Conservation (phyloP, 2,329 filamentous ascomycete genomes). For the Gnomoniopsis smithogilvyi region DNA sequence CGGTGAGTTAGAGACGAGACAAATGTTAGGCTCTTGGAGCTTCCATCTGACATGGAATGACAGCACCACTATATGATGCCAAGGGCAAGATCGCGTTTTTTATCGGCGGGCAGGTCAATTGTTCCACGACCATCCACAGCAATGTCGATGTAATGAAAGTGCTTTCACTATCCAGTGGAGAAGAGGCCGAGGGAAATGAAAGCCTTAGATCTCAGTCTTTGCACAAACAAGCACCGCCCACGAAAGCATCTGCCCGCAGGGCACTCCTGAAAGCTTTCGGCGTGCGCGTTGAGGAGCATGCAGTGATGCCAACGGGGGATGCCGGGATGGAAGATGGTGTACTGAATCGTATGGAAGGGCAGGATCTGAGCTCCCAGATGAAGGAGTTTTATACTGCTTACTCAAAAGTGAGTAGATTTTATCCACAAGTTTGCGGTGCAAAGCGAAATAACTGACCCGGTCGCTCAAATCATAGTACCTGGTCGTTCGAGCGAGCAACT, state of each 20-base stretch:
- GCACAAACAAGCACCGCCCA: not conserved
- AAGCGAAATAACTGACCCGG: not conserved
- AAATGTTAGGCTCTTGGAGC: not conserved
- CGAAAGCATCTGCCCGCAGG: slow-evolving; percentile 7
- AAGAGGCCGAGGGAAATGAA: not conserved
- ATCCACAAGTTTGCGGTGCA: not conserved
- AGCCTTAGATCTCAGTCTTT: not conserved
- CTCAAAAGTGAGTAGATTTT: slow-evolving; percentile 20
- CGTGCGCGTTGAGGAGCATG: not conserved
- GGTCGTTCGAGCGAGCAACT: slow-evolving; percentile 22
- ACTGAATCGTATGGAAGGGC: slow-evolving; percentile 25
- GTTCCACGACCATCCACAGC: slow-evolving; percentile 50
- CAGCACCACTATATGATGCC: slow-evolving; percentile 43
- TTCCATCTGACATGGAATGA: not conserved
- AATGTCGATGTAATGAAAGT: slow-evolving; percentile 44
- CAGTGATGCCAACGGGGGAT: slow-evolving; percentile 16
- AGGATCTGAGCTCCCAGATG: slow-evolving; percentile 24
- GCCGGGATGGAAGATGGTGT: slow-evolving; percentile 25
- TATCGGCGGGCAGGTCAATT: slow-evolving; percentile 55
- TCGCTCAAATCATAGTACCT: slow-evolving; percentile 16
- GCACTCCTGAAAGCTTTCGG: slow-evolving; percentile 18
- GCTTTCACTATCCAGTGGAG: slow-evolving; percentile 1
- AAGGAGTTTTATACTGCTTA: slow-evolving; percentile 28
- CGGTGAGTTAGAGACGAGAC: slow-evolving; percentile 30
- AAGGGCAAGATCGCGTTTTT: slow-evolving; percentile 48